Conservation (phyloP, 805 yeast species). For the Jamesozyma spencerorum region DNA sequence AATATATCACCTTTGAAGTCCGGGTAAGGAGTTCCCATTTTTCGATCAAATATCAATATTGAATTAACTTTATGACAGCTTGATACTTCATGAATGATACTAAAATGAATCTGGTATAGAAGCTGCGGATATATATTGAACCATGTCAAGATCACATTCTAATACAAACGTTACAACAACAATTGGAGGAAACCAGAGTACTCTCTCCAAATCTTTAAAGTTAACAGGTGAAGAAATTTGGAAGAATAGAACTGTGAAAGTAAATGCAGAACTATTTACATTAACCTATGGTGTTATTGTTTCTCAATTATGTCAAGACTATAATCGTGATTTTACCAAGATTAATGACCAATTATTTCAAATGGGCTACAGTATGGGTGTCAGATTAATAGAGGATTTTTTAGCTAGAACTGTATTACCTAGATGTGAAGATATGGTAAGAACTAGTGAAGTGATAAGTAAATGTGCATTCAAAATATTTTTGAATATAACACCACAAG, state of each 20-base stretch:
- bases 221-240: constrained; percentile 79
- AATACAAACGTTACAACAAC: neutral
- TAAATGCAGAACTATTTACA: constrained; percentile 89
- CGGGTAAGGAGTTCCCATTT: too few species aligned
- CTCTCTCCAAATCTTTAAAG: constrained; percentile 21
- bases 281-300: constrained; percentile 91
- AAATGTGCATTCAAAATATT: constrained; percentile 88
- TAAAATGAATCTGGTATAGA: too few species aligned
- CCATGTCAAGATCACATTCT: too few species aligned
- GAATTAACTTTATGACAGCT: too few species aligned
- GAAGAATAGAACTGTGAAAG: constrained; percentile 80
- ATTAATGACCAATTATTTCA: constrained; percentile 78
- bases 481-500: constrained; percentile 67
- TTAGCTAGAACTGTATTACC: constrained; percentile 80
- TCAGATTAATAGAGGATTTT: constrained; percentile 85
- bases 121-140: too few species aligned
- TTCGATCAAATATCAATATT: too few species aligned
- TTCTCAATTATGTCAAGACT: constrained; percentile 80
- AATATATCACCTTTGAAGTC: too few species aligned
- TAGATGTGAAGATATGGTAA: constrained; percentile 69
- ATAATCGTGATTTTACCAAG: constrained; percentile 59
- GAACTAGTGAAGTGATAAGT: constrained; percentile 77
- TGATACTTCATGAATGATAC: too few species aligned
- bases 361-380: constrained; percentile 94
- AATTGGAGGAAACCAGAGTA: constrained; percentile 1